A percentile compares a stretch with the other conserved stretches of the same genome.
These are phyloP conservation scores for Acanthamoeba royreba DNA, from an alignment of 208 protist species.

Conservation along the genomic window DNA sequence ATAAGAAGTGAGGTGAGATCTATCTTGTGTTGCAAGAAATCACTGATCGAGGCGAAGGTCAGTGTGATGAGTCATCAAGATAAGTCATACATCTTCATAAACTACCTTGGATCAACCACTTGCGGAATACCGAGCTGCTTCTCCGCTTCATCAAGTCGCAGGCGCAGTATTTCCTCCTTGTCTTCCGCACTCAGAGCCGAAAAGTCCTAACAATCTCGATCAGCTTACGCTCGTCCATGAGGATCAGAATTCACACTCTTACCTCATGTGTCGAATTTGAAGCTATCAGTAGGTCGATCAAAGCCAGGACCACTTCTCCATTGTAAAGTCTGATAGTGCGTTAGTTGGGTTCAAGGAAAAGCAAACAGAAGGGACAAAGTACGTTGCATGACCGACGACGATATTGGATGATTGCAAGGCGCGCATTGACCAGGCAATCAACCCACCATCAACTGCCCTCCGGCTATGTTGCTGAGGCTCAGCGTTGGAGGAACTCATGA, in stretches of 20 bases:
- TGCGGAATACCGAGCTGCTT: not conserved
- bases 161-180: not conserved
- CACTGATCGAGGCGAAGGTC: not conserved
- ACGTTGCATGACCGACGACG: not conserved
- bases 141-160: not conserved
- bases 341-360: too few species aligned
- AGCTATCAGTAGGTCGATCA: not conserved
- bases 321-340: not conserved
- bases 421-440: not conserved
- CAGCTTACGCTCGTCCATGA: not conserved
- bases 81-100: too few species aligned
- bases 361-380: too few species aligned
- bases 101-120: not conserved
- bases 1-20: not conserved
- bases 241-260: too few species aligned
- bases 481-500: not conserved
- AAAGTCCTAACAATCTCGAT: not conserved
- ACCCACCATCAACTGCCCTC: not conserved
- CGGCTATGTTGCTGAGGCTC: not conserved
- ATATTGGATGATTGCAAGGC: not conserved
- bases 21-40: not conserved
- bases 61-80: too few species aligned
- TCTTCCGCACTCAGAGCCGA: not conserved
- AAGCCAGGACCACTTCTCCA: not conserved
- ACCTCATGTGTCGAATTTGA: not conserved